Evolutionary conservation across 2,329 filamentous ascomycete genomes (phyloP).

Genomic region (Diaporthe australafricana): DNA sequence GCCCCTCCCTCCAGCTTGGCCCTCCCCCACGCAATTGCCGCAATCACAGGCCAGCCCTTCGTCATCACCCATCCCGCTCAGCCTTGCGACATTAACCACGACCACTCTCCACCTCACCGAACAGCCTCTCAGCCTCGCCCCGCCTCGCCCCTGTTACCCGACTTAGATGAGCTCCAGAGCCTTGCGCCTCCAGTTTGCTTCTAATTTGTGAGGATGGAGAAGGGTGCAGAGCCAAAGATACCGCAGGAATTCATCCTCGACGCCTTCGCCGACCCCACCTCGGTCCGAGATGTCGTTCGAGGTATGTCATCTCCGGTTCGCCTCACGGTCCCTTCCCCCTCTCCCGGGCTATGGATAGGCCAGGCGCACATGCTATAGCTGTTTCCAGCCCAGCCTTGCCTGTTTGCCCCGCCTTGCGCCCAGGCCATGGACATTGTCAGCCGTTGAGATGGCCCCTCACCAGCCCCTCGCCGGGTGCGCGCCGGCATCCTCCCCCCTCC

Average conservation of each 20-base stretch:
- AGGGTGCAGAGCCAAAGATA: conserved; percentile 54
- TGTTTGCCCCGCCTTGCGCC: background rate
- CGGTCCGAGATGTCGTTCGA: conserved; percentile 92
- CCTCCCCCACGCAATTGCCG: conserved; percentile 31
- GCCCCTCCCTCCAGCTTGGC: background rate
- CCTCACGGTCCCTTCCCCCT: background rate
- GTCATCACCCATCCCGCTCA: conserved; percentile 10
- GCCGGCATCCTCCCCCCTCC: background rate
- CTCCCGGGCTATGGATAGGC: background rate
- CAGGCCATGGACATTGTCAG: no score
- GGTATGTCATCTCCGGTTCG: conserved; percentile 64
- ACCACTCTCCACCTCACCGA: background rate
- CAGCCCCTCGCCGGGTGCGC: background rate
- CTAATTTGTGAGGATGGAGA: conserved; percentile 21
- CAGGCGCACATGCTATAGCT: background rate
- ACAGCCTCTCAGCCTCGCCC: conserved; percentile 13
- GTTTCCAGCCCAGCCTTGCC: conserved; percentile 5
- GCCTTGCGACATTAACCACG: conserved; percentile 4
- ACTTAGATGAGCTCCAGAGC: background rate
- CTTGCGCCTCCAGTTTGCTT: no score
- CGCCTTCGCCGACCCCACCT: conserved; percentile 90
- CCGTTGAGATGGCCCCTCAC: background rate
- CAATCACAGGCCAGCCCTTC: background rate
- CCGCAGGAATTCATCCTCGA: conserved; percentile 93
- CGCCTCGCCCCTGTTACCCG: background rate